Percentiles rank a stretch among this genome's conserved stretches.
phyloP scores from a whole-genome alignment of 2,329 filamentous ascomycete species.

The Aureobasidium musti region DNA sequence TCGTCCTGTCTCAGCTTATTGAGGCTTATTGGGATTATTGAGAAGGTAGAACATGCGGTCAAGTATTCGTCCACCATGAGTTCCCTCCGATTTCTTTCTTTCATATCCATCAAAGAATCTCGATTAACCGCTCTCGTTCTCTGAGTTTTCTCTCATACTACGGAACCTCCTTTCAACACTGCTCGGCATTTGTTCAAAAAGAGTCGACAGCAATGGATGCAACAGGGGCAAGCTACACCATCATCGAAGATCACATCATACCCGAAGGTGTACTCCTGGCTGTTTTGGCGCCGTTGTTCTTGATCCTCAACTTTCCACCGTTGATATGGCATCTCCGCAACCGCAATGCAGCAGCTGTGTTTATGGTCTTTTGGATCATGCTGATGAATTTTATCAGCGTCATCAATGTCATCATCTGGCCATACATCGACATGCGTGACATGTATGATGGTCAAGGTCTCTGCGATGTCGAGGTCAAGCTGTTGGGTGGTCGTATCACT shows the following conservation, averaged over 20 bases:
- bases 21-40: conserved; percentile 14
- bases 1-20: conserved; percentile 23
- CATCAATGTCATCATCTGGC: conserved; percentile 67
- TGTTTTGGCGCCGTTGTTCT: conserved; percentile 52
- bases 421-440: conserved; percentile 54
- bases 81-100: neutral
- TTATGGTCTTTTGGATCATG: conserved; percentile 58
- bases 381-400: conserved; percentile 60
- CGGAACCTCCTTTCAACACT: neutral
- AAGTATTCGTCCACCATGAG: neutral
- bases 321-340: conserved; percentile 62
- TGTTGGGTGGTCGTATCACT: conserved; percentile 57
- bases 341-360: conserved; percentile 61
- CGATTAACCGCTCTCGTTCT: neutral
- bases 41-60: neutral
- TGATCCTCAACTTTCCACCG: conserved; percentile 58
- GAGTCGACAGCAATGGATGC: conserved; percentile 9
- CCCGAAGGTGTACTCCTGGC: conserved; percentile 49
- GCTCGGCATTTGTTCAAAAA: neutral
- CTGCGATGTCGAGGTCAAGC: conserved; percentile 65
- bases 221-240: neutral
- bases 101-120: conserved; percentile 1
- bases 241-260: conserved; percentile 34
- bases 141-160: too few relatives aligned
- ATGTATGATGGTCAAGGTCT: conserved; percentile 63